A percentile compares a stretch with the other conserved stretches of the same genome.
These are phyloP conservation scores for Udeniomyces megalosporus DNA, from an alignment of 768 basidiomycete species.

Conservation along the genomic window DNA sequence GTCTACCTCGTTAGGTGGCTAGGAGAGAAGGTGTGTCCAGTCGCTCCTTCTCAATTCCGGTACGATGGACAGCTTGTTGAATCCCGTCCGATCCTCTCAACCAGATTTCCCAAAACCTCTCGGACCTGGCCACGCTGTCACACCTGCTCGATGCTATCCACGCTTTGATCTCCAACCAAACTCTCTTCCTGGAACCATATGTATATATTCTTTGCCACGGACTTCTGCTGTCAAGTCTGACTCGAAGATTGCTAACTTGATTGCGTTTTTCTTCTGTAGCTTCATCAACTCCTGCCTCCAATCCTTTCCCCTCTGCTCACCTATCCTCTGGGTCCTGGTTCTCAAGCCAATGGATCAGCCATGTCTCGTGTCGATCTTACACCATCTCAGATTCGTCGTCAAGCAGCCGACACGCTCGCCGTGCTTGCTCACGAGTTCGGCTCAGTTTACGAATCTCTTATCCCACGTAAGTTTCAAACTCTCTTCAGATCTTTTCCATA, in stretches of 20 bases:
- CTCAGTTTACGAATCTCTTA: slow-evolving; percentile 24
- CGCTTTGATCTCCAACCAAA: slow-evolving; percentile 68
- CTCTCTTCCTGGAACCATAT: slow-evolving; percentile 89
- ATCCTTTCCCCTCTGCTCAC: slow-evolving; percentile 82
- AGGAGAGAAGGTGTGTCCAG: slow-evolving; percentile 45
- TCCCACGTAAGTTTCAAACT: slow-evolving; percentile 24
- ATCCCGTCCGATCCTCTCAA: neutral
- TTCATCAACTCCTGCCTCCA: slow-evolving; percentile 89
- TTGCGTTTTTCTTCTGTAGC: no score
- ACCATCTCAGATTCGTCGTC: slow-evolving; percentile 46
- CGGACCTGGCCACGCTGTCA: slow-evolving; percentile 55
- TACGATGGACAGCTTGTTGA: neutral
- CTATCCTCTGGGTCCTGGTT: slow-evolving; percentile 56
- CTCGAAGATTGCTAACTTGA: no score
- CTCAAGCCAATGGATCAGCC: slow-evolving; percentile 32
- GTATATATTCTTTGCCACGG: slow-evolving; percentile 48
- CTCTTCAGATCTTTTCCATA: no score
- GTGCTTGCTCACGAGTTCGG: slow-evolving; percentile 36
- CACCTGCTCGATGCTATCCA: slow-evolving; percentile 69
- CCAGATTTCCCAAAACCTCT: slow-evolving; percentile 36
- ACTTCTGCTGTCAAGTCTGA: no score
- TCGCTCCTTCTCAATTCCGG: neutral
- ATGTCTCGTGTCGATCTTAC: slow-evolving; percentile 9
- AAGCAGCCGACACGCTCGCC: slow-evolving; percentile 69
- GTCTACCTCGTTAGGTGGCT: slow-evolving; percentile 94